Base-by-base conservation (phyloP, 495 filamentous ascomycete genomes). In the Cercophora sp. region DNA sequence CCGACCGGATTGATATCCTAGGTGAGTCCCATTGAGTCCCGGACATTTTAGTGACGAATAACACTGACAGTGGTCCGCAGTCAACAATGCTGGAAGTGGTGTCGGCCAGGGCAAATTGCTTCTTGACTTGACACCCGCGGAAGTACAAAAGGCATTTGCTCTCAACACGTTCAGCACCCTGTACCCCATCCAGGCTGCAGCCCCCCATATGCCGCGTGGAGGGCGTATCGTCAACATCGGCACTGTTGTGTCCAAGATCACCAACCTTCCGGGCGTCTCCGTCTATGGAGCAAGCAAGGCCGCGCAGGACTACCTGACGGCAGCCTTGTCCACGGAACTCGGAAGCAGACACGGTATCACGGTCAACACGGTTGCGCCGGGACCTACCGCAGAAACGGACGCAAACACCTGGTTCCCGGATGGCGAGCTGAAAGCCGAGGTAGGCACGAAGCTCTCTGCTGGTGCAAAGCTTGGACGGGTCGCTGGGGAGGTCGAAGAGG, bases 221-320 rank as follows among this genome's bases (percentile, higher is more conserved):
- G 67, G 67, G n/a, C 62, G 69, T 32, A 72, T 72, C 55, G 60
- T 70, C 56, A 72, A 72, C 39, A 63, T 76, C n/a, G 70, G 72
- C 9, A 70, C 68, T 13, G 64, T 74, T 13, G 67, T 64, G 5
- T 71, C 77, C 5, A 63, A 59, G 45, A 36, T 58, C 18, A 47
- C 54, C 8, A 53, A 40, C 15, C 0, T 51, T 1, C 54, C 42
- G 0, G 43, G 23, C 1, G 10, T 57, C 10, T 15, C 51, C 11
- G 13, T 68, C 0, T 72, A 71, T 34, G 54, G 43, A 11, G 66
- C 70, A 3, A 41, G 60, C 42, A 72, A 71, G 46, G 62, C 60
- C 6, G 68, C 70, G 0, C 51, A 61, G 43, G 65, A 71, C 22
- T 56, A 51, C 10, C 39, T 72, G 19, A 69, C 66, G 0, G 48